phyloP scores from a whole-genome alignment of 352 stramenopile species.

The Phytophthora ohioensis region DNA sequence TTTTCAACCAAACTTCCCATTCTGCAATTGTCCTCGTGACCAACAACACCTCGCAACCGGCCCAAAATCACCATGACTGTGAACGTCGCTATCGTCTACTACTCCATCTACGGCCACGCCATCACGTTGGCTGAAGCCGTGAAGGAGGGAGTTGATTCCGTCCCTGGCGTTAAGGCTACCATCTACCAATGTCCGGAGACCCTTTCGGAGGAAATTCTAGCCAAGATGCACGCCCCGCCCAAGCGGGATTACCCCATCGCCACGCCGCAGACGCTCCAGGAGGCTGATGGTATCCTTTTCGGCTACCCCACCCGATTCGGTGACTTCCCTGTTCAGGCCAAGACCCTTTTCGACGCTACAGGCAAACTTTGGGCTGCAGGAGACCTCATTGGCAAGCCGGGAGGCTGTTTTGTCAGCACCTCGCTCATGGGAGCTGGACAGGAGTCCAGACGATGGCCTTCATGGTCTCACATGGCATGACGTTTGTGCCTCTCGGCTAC shows the following conservation, averaged over 20 bases:
- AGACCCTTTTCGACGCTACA: conserved; percentile 20
- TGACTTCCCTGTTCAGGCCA: conserved; percentile 18
- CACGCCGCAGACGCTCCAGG: conserved; percentile 17
- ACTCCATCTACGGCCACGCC: conserved; percentile 23
- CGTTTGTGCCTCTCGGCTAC: conserved; percentile 23
- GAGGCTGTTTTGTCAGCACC: conserved; percentile 22
- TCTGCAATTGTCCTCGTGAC: too few relatives aligned
- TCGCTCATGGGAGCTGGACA: conserved; percentile 14
- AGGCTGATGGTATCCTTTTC: conserved; percentile 27
- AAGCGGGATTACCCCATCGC: conserved; percentile 15
- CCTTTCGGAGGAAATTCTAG: conserved; percentile 20
- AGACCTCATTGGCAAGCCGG: conserved; percentile 17
- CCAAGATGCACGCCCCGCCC: conserved; percentile 21
- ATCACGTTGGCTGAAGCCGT: conserved; percentile 16
- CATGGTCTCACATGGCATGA: conserved; percentile 24
- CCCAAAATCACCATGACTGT: conserved; percentile 10
- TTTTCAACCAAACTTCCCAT: too few relatives aligned
- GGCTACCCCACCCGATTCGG: conserved; percentile 20
- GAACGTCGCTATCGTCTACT: conserved; percentile 32
- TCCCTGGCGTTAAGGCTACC: conserved; percentile 12
- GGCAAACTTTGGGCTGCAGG: conserved; percentile 10
- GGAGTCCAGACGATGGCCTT: conserved; percentile 19
- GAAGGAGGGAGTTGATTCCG: conserved; percentile 21
- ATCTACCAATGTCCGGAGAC: conserved; percentile 25
- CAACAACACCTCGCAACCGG: not conserved